Evolutionary conservation across 1,284 basidiomycete genomes (phyloP), one percentile per base, ranked within the genome.

Genomic region (Cutaneotrichosporon cyanovorans): DNA sequence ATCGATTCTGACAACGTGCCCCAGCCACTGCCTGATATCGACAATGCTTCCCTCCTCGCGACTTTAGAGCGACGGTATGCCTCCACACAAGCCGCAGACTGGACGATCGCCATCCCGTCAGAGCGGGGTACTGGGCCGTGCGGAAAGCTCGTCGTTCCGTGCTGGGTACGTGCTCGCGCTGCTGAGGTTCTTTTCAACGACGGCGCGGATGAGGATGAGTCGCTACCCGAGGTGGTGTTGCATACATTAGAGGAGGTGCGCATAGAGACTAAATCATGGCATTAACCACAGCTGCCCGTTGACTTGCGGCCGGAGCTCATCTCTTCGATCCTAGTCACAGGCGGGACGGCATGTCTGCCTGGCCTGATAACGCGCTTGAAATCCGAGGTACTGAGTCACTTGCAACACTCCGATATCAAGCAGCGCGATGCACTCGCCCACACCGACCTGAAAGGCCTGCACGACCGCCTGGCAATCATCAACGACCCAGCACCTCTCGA

Each of bases 131-230:
- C 38, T 1, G 52, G 48, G 14, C 40, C 40, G 0, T 30, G 45
- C 11, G 40, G 39, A 8, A 28, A 40, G 8, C 70, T 97, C 31
- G 75, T 85, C 36, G 80, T 98, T 34, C 93, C 93, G 0, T 92
- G 92, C 0, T 98, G 95, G 93, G 77, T 97, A 20, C 75, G 93
- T 31, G 91, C 96, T 65, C 77, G 91, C 8, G 86, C 86, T 0
- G 83, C 87, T 3, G 93, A 98, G 64, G 77, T 92, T 4, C 74
- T 97, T 1, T 96, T 96, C 56, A 87, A 89, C 61, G 81, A 82
- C 2, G 52, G 52, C 1, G 42, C 52, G 15, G 85, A 85, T n/a
- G 87, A 90, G 55, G 80, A 85, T 20, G 87, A 85, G 57, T 85
- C 86, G 21, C 73, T 93, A 2, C 82, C 85, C 0, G 87, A 91